Evolutionary conservation across 768 basidiomycete species (phyloP), one percentile per base, ranked within the genome.

Genomic region (Mrakia blollopis): DNA sequence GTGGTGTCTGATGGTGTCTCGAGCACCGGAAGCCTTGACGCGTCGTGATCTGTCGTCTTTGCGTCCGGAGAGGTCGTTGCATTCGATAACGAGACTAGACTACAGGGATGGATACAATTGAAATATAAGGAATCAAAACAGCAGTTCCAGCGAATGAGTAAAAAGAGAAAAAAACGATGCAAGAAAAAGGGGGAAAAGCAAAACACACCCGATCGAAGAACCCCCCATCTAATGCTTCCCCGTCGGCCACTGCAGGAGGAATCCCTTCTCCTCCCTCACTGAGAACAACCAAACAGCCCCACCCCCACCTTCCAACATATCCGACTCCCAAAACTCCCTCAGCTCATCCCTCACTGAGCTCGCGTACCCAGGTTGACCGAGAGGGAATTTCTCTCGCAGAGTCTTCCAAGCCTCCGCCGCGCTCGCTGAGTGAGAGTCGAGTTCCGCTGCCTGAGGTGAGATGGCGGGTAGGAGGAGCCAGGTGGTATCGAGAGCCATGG

Each of bases 261-360:
- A 68, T 13, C 65, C 65, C 65, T 39, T 68, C 65, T 68, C 65
- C 37, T 68, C 65, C 65, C 65, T 68, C 25, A 68, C 65, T 39
- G 65, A 68, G 14, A 68, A 68, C 65, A 68, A 68, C 65, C 65
- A 68, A 39, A 35, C 35, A 13, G 65, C 65, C 21, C 65, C 65
- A 4, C 65, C 39, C 2, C 30, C 37, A 0, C 72, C 71, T 23
- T 37, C 54, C 21, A 18, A 35, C 61, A 44, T 28, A 16, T 62
- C 65, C 62, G 62, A 41, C 47, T 50, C 54, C 72, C 70, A 72
- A 11, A 63, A 62, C 25, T 74, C 68, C 44, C 73, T 61, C 16
- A 78, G 39, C 57, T 78, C 77, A 32, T 74, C 73, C 44, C 73
- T 35, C 28, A 78, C 60, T 21, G 44, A 9, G 57, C 54, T 71